Percentiles rank a stretch among this genome's conserved stretches.
phyloP scores from a whole-genome alignment of 441 rosid genomes.

The Jatropha multifida region DNA sequence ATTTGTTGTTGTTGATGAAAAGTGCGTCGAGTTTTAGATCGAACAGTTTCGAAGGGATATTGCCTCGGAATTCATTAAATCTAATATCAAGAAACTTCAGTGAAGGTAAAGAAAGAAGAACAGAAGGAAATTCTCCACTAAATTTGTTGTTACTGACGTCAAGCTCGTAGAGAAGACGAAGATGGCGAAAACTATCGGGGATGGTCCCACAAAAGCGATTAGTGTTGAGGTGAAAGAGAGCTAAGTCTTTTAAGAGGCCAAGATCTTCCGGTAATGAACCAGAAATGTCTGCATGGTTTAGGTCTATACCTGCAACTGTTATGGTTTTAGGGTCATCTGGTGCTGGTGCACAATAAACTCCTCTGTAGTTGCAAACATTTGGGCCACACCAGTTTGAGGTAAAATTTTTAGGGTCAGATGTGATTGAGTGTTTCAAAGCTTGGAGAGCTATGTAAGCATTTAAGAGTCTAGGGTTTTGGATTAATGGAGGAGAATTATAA shows the following conservation, averaged over 20 bases:
- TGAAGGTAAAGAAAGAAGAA: constrained; percentile 54
- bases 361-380: constrained; percentile 75
- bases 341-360: constrained; percentile 74
- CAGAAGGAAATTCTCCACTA: constrained; percentile 55
- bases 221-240: constrained; percentile 68
- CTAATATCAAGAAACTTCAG: constrained; percentile 73
- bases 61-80: constrained; percentile 56
- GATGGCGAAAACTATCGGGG: constrained; percentile 44
- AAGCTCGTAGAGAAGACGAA: constrained; percentile 54
- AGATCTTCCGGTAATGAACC: constrained; percentile 63
- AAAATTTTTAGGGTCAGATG: constrained; percentile 62
- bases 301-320: constrained; percentile 77
- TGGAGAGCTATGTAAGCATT: constrained; percentile 71
- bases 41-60: constrained; percentile 51
- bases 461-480: constrained; percentile 57
- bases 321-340: constrained; percentile 42
- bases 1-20: constrained; percentile 75
- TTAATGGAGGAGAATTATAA: constrained; percentile 17
- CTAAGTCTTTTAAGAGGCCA: constrained; percentile 64
- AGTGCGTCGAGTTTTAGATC: constrained; percentile 73
- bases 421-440: constrained; percentile 67
- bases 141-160: constrained; percentile 73
- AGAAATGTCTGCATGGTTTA: constrained; percentile 61
- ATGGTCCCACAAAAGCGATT: constrained; percentile 60
- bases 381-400: constrained; percentile 76